Base-by-base conservation (phyloP, 2,329 filamentous ascomycete genomes). In the Fusarium globosum region DNA sequence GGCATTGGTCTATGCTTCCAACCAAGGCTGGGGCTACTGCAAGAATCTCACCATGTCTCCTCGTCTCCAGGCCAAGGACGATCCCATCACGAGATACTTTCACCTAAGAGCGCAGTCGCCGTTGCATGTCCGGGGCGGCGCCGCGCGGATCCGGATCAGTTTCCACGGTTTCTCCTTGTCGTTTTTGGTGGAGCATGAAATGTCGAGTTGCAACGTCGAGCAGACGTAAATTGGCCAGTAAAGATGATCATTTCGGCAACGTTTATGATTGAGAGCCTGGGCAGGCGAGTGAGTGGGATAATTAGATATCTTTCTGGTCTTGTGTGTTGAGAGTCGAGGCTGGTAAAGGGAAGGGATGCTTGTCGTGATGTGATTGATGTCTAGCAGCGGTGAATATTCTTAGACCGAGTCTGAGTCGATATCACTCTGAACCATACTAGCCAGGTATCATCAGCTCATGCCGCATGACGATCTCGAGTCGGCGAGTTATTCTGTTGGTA, bases 51-150 rank as follows among this genome's bases (percentile, higher is more conserved):
- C 55, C 67, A 67, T n/a, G 28, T 52, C 55, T 70, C 43, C 61
- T 49, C 56, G 30, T 62, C 38, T 45, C 41, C 59, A 49, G 43
- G 38, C 15, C 36, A 38, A 43, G 45, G 48, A 48, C 59, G 63
- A 75, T 76, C 59, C 39, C 56, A 78, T 78, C 73, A 78, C 75
- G 75, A 78, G 65, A 78, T 76, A 67, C 64, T 71, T 77, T 77
- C 73, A 78, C 75, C 66, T 77, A 78, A 78, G 62, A 69, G 38
- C 52, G 59, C 65, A 48, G 58, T n/a, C 42, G 33, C 35, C n/a
- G 59, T 57, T 63, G 55, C 65, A 69, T 62, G 36, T 39, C 57
- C 57, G 43, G 65, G 38, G 58, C 68, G 61, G 65, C 64, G 51
- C 62, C 61, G 28, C 45, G 41, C 41, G 69, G 53, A 56, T 49